Evolutionary conservation across 257 asterid species (phyloP).

Genomic region (Pogostemon cablin): DNA sequence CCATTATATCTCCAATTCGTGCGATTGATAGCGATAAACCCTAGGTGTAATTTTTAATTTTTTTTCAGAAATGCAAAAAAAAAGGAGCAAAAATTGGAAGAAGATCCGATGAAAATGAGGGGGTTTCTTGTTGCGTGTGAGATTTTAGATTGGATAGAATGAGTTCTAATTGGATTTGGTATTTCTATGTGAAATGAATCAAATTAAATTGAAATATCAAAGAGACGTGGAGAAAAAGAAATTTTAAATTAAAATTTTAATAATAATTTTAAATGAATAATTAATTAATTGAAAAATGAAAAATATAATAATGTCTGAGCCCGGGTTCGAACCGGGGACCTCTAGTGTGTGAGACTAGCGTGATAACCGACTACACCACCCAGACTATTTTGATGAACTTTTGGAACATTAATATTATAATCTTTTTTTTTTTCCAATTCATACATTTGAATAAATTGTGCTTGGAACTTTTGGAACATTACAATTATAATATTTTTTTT

Average conservation of each 20-base stretch:
- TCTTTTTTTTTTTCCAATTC: no score
- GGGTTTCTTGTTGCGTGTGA: background rate
- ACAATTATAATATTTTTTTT: no score
- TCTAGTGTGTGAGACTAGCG: conserved; percentile 99
- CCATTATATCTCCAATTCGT: conserved; percentile 48
- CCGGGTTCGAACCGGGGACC: conserved; percentile 99
- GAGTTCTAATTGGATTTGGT: background rate
- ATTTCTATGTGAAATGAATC: conserved; percentile 17
- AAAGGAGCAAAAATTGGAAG: background rate
- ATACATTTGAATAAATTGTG: no score
- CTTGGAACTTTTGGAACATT: no score
- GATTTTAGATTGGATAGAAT: background rate
- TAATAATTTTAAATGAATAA: background rate
- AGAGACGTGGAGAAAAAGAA: conserved; percentile 8
- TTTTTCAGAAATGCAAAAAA: background rate
- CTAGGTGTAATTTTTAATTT: conserved; percentile 26
- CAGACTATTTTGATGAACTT: conserved; percentile 31
- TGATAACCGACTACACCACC: conserved; percentile 99
- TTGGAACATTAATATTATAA: no score
- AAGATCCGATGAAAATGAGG: background rate
- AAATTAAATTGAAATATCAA: background rate
- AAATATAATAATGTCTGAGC: conserved; percentile 49
- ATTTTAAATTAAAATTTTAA: background rate
- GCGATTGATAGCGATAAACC: conserved; percentile 35
- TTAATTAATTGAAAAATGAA: background rate